These are phyloP conservation scores for Fusarium circinatum DNA, from an alignment of 2,329 filamentous ascomycete species.

Conservation along the genomic window DNA sequence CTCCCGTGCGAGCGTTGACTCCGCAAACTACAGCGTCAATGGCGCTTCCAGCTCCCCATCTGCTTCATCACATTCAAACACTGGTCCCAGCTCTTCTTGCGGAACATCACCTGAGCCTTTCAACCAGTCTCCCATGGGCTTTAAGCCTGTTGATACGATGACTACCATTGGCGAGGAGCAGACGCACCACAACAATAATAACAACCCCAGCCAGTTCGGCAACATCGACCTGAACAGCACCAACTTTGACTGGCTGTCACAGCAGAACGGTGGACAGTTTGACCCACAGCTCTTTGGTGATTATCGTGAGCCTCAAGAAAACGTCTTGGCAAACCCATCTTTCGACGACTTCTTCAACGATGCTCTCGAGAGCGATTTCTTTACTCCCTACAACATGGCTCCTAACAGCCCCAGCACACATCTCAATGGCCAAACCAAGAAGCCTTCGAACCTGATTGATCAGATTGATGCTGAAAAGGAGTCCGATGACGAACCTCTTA, in stretches of 20 bases:
- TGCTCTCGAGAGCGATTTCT: slow-evolving; percentile 83
- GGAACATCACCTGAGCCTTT: slow-evolving; percentile 82
- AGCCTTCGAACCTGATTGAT: slow-evolving; percentile 71
- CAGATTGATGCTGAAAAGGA: slow-evolving; percentile 82
- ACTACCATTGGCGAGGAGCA: slow-evolving; percentile 75
- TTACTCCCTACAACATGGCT: slow-evolving; percentile 80
- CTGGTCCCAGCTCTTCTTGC: slow-evolving; percentile 71
- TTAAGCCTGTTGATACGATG: slow-evolving; percentile 70
- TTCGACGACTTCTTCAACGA: slow-evolving; percentile 82
- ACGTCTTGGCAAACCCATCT: slow-evolving; percentile 73
- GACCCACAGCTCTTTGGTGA: slow-evolving; percentile 92
- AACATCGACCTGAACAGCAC: slow-evolving; percentile 58
- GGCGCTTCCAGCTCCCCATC: slow-evolving; percentile 72
- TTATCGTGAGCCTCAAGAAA: slow-evolving; percentile 91
- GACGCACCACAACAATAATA: slow-evolving; percentile 51
- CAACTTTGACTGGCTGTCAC: slow-evolving; percentile 78
- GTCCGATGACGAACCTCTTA: slow-evolving; percentile 71
- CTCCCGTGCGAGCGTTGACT: slow-evolving; percentile 64
- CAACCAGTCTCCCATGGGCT: slow-evolving; percentile 75
- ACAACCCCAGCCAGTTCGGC: slow-evolving; percentile 49
- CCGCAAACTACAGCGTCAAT: slow-evolving; percentile 57
- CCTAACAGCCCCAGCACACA: slow-evolving; percentile 57
- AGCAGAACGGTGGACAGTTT: slow-evolving; percentile 86
- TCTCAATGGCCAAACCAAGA: slow-evolving; percentile 56
- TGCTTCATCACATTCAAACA: slow-evolving; percentile 69